phyloP scores from a whole-genome alignment of 73 alveolate species.

The Uronychia setigera region DNA sequence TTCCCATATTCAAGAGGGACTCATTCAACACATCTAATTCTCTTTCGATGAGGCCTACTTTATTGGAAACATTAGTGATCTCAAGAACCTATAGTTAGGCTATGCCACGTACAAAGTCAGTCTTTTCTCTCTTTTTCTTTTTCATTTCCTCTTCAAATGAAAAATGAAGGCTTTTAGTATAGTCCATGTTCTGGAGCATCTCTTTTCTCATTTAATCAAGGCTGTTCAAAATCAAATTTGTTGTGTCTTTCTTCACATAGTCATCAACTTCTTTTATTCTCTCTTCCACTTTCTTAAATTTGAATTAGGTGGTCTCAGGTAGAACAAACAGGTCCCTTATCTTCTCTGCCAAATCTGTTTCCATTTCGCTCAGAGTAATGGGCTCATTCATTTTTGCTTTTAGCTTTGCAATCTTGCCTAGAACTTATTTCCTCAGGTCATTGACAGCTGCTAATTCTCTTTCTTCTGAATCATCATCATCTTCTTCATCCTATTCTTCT shows the following conservation, averaged over 20 bases:
- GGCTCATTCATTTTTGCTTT: not conserved
- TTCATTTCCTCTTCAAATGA: not conserved
- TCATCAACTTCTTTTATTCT: not conserved
- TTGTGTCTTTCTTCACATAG: not conserved
- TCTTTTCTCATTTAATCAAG: not conserved
- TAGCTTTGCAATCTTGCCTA: not conserved
- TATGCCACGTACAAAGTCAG: not conserved
- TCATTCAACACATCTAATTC: slow-evolving; percentile 1
- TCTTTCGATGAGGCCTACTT: not conserved
- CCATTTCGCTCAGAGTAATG: not conserved
- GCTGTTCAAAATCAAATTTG: not conserved
- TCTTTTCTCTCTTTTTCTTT: not conserved
- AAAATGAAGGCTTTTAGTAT: not conserved
- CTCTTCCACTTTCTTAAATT: not conserved
- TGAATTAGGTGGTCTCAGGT: not conserved
- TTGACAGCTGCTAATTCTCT: not conserved
- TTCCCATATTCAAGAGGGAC: not conserved
- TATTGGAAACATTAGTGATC: not conserved
- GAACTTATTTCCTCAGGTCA: not conserved
- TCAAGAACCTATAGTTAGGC: not conserved
- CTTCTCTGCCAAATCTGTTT: not conserved
- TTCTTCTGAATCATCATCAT: not conserved
- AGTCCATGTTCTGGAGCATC: not conserved
- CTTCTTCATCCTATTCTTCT: not conserved
- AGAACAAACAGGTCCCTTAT: not conserved